phyloP scores from a whole-genome alignment of 23 red algal genomes.

The Gracilariopsis chorda region DNA sequence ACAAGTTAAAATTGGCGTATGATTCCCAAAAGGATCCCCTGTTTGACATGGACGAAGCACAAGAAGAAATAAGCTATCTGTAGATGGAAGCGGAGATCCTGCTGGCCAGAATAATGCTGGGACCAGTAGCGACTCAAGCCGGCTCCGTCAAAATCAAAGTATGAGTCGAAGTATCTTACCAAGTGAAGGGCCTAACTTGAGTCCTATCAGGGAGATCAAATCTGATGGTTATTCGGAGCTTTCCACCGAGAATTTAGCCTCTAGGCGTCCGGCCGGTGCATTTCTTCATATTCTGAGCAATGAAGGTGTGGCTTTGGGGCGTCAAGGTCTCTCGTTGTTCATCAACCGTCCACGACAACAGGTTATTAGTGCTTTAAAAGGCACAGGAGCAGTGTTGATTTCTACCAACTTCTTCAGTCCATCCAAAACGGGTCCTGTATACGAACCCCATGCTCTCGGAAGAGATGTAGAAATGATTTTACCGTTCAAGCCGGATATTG shows the following conservation, averaged over 20 bases:
- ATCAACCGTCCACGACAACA: constrained; percentile 68
- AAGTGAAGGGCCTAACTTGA: background rate
- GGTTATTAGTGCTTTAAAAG: constrained; percentile 72
- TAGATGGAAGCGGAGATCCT: background rate
- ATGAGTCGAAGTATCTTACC: background rate
- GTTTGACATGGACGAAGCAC: background rate
- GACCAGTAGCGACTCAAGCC: background rate
- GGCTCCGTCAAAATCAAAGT: background rate
- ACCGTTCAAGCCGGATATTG: constrained; percentile 41
- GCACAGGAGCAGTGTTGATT: constrained; percentile 54
- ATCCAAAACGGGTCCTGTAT: constrained; percentile 8
- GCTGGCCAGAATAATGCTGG: background rate
- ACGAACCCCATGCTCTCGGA: constrained; percentile 19
- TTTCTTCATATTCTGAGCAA: constrained; percentile 67
- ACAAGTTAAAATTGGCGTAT: constrained; percentile 59
- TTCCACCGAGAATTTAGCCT: background rate
- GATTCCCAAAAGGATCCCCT: constrained; percentile 15
- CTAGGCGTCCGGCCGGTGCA: constrained; percentile 52
- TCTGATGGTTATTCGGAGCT: constrained; percentile 35
- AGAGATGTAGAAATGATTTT: constrained; percentile 71
- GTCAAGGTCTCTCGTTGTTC: constrained; percentile 55
- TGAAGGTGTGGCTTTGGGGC: constrained; percentile 59
- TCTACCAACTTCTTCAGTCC: constrained; percentile 49
- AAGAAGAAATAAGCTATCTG: background rate
- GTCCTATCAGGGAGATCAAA: constrained; percentile 18